Evolutionary conservation across 805 yeast species (phyloP), one percentile per base, ranked within the genome.

Genomic region (Tanozyma kutaoensis): DNA sequence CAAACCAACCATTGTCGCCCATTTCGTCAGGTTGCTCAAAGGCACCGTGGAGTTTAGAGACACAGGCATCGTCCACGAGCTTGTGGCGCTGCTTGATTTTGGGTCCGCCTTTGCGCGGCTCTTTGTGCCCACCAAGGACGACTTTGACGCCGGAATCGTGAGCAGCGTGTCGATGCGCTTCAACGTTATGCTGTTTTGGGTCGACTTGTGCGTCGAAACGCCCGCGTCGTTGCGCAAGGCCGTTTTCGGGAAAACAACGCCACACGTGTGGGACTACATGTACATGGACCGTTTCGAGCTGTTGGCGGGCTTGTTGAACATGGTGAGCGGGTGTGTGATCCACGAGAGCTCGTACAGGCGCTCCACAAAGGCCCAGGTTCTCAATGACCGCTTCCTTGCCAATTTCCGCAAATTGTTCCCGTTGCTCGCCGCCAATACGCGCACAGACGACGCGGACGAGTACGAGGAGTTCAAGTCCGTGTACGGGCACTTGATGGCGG

Each of bases 351-450:
- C 65, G 9, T 77, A 73, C 44, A 70, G 70, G 37, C 76, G 73
- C 40, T 57, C 75, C 33, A 67, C 84, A 0, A 86, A 85, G 45
- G 67, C 82, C 33, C 70, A 72, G 33, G 65, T 85, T 11, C 66
- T 88, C 41, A 82, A 81, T 39, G 96, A 86, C 43, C 69, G 78
- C 60, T 69, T 76, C 14, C 43, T 84, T 31, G 60, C 63, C 15
- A 72, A 72, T 28, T 37, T 82, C 17, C 66, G 71, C 19, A 58
- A 66, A 3, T 46, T 82, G 3, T 72, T 47, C 16, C 15, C 29
- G 2, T 27, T 28, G 12, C 24, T 34, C 14, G 32, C 28, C 8
- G 14, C 26, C 9, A 24, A 25, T 12, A 39, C 32, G 19, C 38
- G 32, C 13, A 30, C 38, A 22, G 16, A 22, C 19, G 50, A 33